These are phyloP conservation scores for Gracilaria domingensis DNA, from an alignment of 23 red algal genomes.

Conservation along the genomic window DNA sequence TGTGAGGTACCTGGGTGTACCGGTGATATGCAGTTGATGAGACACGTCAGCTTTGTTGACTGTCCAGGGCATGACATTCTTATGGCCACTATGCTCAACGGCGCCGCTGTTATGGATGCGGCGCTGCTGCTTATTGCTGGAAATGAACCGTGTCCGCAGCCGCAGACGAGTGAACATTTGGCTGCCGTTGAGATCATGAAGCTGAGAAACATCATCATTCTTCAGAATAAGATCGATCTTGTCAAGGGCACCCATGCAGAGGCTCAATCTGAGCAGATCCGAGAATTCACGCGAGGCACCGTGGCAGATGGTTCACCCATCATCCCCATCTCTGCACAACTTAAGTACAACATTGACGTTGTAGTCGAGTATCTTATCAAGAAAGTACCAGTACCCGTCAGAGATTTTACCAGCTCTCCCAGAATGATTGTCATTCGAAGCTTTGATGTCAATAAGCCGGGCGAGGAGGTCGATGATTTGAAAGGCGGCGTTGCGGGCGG, in stretches of 20 bases:
- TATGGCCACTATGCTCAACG: conserved; percentile 99
- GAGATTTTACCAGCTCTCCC: conserved; percentile 88
- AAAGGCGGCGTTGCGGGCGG: conserved; percentile 98
- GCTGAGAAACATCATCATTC: conserved; percentile 92
- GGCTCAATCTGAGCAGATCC: conserved; percentile 95
- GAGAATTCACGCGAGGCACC: conserved; percentile 87
- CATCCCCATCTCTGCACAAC: conserved; percentile 96
- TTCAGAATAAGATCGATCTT: conserved; percentile 99
- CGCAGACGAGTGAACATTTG: conserved; percentile 98
- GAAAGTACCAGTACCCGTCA: conserved; percentile 88
- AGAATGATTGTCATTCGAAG: conserved; percentile 98
- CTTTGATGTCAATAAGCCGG: conserved; percentile 99
- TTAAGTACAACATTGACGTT: conserved; percentile 99
- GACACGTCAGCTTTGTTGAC: conserved; percentile 99
- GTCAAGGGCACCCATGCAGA: conserved; percentile 90
- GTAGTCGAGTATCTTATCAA: conserved; percentile 99
- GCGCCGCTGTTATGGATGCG: conserved; percentile 97
- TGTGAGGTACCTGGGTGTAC: conserved; percentile 92
- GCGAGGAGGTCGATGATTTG: conserved; percentile 93
- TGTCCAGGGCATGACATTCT: conserved; percentile 99
- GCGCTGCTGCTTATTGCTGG: conserved; percentile 98
- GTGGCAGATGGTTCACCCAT: conserved; percentile 92
- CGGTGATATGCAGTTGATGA: conserved; percentile 77
- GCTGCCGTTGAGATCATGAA: conserved; percentile 99
- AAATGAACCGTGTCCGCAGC: conserved; percentile 98